These are phyloP conservation scores for Diaporthe citrichinensis DNA, from an alignment of 2,329 filamentous ascomycete genomes.

Conservation along the genomic window DNA sequence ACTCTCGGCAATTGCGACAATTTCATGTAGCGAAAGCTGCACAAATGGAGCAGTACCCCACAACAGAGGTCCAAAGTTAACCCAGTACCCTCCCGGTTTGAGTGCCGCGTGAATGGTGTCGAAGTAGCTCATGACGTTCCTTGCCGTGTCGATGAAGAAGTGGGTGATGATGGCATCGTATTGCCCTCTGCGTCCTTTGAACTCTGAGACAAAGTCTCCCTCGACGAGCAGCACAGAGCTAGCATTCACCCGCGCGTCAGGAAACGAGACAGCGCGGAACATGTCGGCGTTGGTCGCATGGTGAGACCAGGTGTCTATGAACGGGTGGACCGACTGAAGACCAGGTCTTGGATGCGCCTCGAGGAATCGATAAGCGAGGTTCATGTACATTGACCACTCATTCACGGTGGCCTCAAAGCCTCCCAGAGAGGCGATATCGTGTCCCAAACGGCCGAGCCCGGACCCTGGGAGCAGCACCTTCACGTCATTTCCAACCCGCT, in stretches of 20 bases:
- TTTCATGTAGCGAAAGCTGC: neutral
- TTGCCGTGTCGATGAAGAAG: slow-evolving; percentile 6
- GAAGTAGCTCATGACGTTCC: neutral
- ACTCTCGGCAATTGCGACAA: neutral
- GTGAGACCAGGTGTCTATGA: neutral
- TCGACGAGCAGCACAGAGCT: neutral
- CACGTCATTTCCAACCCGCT: neutral
- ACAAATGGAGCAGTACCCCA: neutral
- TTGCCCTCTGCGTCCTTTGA: neutral
- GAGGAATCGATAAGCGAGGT: neutral
- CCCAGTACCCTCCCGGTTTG: neutral
- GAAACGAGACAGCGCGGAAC: neutral
- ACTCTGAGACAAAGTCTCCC: slow-evolving; percentile 1
- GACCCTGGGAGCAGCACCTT: neutral
- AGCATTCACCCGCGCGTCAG: neutral
- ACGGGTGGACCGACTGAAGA: neutral
- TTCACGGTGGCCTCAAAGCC: neutral
- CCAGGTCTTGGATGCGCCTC: neutral
- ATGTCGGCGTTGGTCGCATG: neutral
- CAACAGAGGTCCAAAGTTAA: neutral
- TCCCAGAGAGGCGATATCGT: neutral
- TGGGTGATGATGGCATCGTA: neutral
- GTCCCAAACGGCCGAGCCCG: neutral
- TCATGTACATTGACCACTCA: neutral
- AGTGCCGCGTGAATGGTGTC: neutral